These are phyloP conservation scores for Lactarius akahatsu DNA, from an alignment of 768 basidiomycete genomes.

Conservation along the genomic window DNA sequence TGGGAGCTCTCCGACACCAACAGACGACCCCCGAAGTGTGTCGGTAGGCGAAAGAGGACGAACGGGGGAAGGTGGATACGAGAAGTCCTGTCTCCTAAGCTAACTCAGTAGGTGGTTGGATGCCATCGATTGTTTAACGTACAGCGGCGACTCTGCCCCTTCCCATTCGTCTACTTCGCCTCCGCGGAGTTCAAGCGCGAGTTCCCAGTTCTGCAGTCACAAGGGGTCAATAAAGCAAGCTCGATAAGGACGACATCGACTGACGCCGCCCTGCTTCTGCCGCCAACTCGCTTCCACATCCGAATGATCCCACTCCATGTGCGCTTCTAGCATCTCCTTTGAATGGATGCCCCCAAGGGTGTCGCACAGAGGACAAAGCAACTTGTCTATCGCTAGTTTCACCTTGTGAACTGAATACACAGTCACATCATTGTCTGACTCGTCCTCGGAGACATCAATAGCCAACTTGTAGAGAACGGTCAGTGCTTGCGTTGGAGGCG, in stretches of 20 bases:
- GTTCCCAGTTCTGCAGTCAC: slow-evolving; percentile 13
- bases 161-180: slow-evolving; percentile 12
- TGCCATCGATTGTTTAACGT: slow-evolving; percentile 1
- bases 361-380: slow-evolving; percentile 57
- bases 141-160: slow-evolving; percentile 2
- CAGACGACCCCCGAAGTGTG: background rate
- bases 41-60: slow-evolving; percentile 1
- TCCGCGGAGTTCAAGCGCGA: slow-evolving; percentile 16
- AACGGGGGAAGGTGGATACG: background rate
- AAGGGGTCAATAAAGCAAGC: background rate
- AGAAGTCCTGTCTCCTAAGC: background rate
- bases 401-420: slow-evolving; percentile 30
- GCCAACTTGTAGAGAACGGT: slow-evolving; percentile 32
- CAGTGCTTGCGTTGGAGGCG: slow-evolving; percentile 30
- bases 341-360: slow-evolving; percentile 45
- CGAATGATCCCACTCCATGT: slow-evolving; percentile 51
- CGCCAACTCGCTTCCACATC: slow-evolving; percentile 43
- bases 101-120: background rate
- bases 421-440: slow-evolving; percentile 19
- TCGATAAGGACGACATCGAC: slow-evolving; percentile 15
- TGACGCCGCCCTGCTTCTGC: slow-evolving; percentile 29
- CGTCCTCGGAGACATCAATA: slow-evolving; percentile 19
- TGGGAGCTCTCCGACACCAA: background rate
- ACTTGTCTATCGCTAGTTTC: slow-evolving; percentile 37
- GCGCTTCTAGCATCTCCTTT: slow-evolving; percentile 45